Evolutionary conservation across 495 filamentous ascomycete species (phyloP).

Genomic region (Chaetomium cochliodes): DNA sequence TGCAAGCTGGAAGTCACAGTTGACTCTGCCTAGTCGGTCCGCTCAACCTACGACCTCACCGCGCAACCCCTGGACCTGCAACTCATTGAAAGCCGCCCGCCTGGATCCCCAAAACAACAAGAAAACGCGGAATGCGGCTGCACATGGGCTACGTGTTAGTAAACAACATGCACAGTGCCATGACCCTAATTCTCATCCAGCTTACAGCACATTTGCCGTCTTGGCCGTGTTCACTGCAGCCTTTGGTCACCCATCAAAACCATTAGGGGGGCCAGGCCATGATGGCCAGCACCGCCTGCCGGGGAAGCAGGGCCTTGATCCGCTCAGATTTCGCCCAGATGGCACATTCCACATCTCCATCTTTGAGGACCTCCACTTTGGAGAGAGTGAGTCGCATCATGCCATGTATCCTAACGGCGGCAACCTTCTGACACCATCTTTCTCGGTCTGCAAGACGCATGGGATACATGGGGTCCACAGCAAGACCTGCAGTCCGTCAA

Average conservation of each 20-base stretch:
- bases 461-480: conserved; percentile 56
- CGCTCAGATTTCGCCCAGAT: conserved; percentile 41
- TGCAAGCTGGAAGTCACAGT: too few species aligned
- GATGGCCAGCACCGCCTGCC: not conserved
- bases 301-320: conserved; percentile 10
- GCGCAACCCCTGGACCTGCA: too few species aligned
- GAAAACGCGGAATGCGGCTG: not conserved
- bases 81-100: too few species aligned
- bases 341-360: conserved; percentile 54
- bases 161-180: not conserved
- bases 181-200: not conserved
- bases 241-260: not conserved
- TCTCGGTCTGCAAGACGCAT: conserved; percentile 36
- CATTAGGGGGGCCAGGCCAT: not conserved
- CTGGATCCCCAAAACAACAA: too few species aligned
- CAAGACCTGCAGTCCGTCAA: conserved; percentile 59
- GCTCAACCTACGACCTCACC: too few species aligned
- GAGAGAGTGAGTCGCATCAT: conserved; percentile 51
- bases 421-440: too few species aligned
- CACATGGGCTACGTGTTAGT: not conserved
- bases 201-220: not conserved
- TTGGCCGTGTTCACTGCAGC: not conserved
- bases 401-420: not conserved
- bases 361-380: conserved; percentile 69
- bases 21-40: too few species aligned